phyloP scores from a whole-genome alignment of 2,329 filamentous ascomycete genomes.

The Blastomyces emzantsi region DNA sequence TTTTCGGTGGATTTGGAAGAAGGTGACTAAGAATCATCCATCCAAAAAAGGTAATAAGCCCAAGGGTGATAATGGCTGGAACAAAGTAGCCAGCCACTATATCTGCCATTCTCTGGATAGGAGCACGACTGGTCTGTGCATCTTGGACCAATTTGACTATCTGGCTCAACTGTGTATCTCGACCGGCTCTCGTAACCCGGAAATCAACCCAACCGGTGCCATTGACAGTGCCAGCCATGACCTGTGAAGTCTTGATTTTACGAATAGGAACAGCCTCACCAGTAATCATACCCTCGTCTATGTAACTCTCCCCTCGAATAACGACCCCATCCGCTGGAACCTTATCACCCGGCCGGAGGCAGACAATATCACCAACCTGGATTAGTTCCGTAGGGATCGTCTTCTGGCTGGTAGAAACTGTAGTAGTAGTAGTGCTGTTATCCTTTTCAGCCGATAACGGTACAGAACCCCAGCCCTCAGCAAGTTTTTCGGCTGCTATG shows the following conservation, averaged over 20 bases:
- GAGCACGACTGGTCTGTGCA: conserved; percentile 86
- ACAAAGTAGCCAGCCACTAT: conserved; percentile 89
- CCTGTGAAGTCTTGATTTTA: conserved; percentile 66
- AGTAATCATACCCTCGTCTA: conserved; percentile 98
- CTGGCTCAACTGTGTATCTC: conserved; percentile 93
- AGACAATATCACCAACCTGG: conserved; percentile 85
- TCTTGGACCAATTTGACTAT: conserved; percentile 98
- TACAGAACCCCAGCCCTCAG: conserved; percentile 59
- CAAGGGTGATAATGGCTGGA: conserved; percentile 75
- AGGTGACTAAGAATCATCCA: conserved; percentile 96
- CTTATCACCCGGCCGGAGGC: conserved; percentile 90
- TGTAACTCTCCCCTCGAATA: conserved; percentile 80
- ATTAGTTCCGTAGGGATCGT: conserved; percentile 90
- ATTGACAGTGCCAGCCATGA: conserved; percentile 95
- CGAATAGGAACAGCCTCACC: conserved; percentile 93
- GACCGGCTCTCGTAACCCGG: conserved; percentile 80
- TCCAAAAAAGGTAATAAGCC: conserved; percentile 70
- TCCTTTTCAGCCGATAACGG: conserved; percentile 14
- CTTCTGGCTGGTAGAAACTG: conserved; percentile 59
- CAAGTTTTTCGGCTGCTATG: conserved; percentile 83
- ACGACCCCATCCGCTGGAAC: conserved; percentile 87
- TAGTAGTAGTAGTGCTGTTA: conserved; percentile 10
- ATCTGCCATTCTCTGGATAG: conserved; percentile 89
- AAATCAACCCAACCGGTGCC: conserved; percentile 87
- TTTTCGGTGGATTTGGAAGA: conserved; percentile 71